A percentile compares a stretch with the other conserved stretches of the same genome.
Conservation (phyloP, 176 grass and related monocot genomes). For the Hyparrhenia diplandra region DNA sequence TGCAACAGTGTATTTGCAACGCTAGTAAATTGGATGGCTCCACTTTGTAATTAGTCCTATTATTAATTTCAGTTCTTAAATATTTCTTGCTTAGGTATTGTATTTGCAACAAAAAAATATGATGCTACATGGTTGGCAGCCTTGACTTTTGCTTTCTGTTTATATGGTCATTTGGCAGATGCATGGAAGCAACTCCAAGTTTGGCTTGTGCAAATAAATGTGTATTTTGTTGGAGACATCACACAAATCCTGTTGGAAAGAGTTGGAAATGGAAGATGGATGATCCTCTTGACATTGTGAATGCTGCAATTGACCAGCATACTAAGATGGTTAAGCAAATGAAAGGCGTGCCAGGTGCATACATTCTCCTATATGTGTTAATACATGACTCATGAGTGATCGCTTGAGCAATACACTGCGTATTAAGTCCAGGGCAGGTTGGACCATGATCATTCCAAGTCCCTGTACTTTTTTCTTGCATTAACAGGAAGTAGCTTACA, state of each 20-base stretch:
- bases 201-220: conserved; percentile 99
- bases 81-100: not conserved
- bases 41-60: not conserved
- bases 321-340: conserved; percentile 99
- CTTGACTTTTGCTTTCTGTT: not conserved
- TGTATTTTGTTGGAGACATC: conserved; percentile 99
- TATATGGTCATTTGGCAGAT: conserved; percentile 54
- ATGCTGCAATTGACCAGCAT: conserved; percentile 79
- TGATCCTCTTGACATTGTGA: conserved; percentile 81
- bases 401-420: not conserved
- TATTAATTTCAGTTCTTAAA: not conserved
- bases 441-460: conserved; percentile 10
- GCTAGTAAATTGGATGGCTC: not conserved
- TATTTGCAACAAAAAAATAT: not conserved
- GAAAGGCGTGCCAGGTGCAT: conserved; percentile 95
- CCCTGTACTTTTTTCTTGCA: not conserved
- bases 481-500: not conserved
- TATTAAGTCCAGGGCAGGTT: not conserved
- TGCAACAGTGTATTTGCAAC: not conserved
- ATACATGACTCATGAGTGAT: not conserved
- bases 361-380: conserved; percentile 1
- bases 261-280: conserved; percentile 99
- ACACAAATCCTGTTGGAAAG: conserved; percentile 98
- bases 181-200: conserved; percentile 98
- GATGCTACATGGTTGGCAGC: not conserved